Evolutionary conservation across 2,329 filamentous ascomycete species (phyloP), one percentile per base, ranked within the genome.

Genomic region (Massarina eburnea): DNA sequence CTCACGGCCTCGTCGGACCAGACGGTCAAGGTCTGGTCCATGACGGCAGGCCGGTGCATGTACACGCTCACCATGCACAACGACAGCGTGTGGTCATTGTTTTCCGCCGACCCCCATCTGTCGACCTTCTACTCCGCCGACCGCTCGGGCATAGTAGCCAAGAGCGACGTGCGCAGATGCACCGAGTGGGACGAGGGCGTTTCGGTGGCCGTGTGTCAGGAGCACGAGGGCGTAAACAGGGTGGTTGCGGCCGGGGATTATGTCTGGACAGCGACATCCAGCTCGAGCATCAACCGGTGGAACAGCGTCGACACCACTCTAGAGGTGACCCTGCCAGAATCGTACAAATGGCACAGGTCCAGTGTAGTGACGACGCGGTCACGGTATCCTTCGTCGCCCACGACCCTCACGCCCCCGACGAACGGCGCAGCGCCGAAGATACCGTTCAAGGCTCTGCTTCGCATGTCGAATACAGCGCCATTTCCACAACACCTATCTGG

Each of bases 21-120:
- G 72, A 97, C 94, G 0, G 86, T 99, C 75, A 99, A 99, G 74
- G 84, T 97, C 46, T 99, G 94, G 94, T 96, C 91, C 56, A 85
- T 97, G 58, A 94, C 89, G 9, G 92, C 91, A 18, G 94, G 94
- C 44, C 82, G 94, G 58, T 99, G 94, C 77, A 92, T 97, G 86
- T 90, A 96, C 71, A 99, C 94, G 0, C 81, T 99, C 59, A 96
- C 91, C 43, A 99, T 99, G 94, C 94, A 99, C 73, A 95, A 95
- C 65, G 91, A 96, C 65, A 96, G 91, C 66, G 89, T 99, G 18
- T 99, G 94, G 94, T 95, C 90, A 1, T 78, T 99, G 18, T 95
- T 88, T 71, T 96, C 94, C 0, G 85, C 92, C 43, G 84, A 95
- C 59, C 91, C 91, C 1, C 81, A 87, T 47, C 80, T 99, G 3